phyloP scores from a whole-genome alignment of 2,329 filamentous ascomycete genomes.

The Ascosphaera apis region DNA sequence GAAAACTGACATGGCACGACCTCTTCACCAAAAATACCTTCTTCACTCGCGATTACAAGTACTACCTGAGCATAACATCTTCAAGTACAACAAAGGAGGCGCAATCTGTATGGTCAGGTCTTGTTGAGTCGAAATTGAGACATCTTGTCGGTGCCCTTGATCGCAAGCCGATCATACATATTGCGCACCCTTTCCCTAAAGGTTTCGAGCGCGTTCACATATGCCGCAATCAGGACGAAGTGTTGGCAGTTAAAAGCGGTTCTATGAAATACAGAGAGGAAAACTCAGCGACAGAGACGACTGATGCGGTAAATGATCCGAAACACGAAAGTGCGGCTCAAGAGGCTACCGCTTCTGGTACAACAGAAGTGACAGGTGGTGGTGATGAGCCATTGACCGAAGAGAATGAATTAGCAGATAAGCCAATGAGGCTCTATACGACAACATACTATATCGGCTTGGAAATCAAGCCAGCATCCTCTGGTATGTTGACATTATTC shows the following conservation, averaged over 20 bases:
- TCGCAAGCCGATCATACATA: conserved; percentile 50
- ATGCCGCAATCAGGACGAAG: conserved; percentile 38
- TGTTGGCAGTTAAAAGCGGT: conserved; percentile 38
- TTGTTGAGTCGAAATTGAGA: conserved; percentile 82
- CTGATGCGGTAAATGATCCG: conserved; percentile 27
- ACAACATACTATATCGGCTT: conserved; percentile 89
- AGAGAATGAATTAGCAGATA: conserved; percentile 16
- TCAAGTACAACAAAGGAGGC: conserved; percentile 65
- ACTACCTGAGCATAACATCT: conserved; percentile 75
- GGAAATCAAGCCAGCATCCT: conserved; percentile 46
- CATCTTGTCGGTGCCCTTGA: conserved; percentile 68
- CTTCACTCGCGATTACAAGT: conserved; percentile 82
- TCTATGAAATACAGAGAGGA: conserved; percentile 36
- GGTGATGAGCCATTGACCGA: conserved; percentile 19
- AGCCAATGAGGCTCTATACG: conserved; percentile 44
- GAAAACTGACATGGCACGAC: conserved; percentile 61
- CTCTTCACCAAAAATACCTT: conserved; percentile 80
- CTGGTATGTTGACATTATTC: conserved; percentile 32
- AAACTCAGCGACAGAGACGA: conserved; percentile 27
- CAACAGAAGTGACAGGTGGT: conserved; percentile 4
- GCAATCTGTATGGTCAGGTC: conserved; percentile 69
- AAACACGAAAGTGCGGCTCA: conserved; percentile 26
- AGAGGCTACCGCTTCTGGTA: conserved; percentile 12
- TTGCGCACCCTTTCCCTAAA: conserved; percentile 84
- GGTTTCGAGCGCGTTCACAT: conserved; percentile 65